phyloP scores from a whole-genome alignment of 2,329 filamentous ascomycete genomes.

The Fusarium sp. region DNA sequence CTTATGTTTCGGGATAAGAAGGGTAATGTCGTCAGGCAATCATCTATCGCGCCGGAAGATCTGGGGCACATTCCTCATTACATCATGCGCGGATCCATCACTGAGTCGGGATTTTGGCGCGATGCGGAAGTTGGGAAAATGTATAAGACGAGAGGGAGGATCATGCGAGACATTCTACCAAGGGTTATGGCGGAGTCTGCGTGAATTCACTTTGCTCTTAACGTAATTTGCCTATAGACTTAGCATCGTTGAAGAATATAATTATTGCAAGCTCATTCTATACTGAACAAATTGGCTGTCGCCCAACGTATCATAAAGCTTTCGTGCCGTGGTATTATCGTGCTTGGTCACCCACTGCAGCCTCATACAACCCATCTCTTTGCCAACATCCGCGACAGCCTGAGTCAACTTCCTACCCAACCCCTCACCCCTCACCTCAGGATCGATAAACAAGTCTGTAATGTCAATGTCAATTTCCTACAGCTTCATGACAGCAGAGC shows the following conservation, averaged over 20 bases:
- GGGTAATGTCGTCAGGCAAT: not conserved
- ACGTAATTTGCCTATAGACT: too few relatives aligned
- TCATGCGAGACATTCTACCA: not conserved
- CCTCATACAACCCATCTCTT: slow-evolving; percentile 22
- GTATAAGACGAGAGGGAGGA: not conserved
- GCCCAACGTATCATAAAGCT: slow-evolving; percentile 31
- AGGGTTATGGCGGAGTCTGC: rapidly evolving
- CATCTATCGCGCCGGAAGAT: rapidly evolving
- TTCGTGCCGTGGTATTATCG: slow-evolving; percentile 21
- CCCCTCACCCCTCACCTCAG: slow-evolving; percentile 2
- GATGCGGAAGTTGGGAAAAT: not conserved
- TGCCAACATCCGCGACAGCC: slow-evolving; percentile 26
- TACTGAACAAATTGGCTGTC: slow-evolving; percentile 35
- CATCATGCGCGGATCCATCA: not conserved
- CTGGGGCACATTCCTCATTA: not conserved
- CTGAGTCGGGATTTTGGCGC: not conserved
- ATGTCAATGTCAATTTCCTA: not conserved
- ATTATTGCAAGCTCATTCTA: slow-evolving; percentile 10
- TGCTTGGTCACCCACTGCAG: slow-evolving; percentile 37
- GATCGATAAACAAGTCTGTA: slow-evolving; percentile 30
- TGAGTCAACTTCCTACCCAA: slow-evolving; percentile 23
- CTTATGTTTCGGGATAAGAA: not conserved
- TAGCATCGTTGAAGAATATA: too few relatives aligned
- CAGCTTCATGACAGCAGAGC: rapidly evolving
- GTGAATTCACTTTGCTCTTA: rapidly evolving